Percentiles rank a stretch among this genome's conserved stretches.
phyloP scores from a whole-genome alignment of 1,284 basidiomycete species.

The Ganoderma multipileum region DNA sequence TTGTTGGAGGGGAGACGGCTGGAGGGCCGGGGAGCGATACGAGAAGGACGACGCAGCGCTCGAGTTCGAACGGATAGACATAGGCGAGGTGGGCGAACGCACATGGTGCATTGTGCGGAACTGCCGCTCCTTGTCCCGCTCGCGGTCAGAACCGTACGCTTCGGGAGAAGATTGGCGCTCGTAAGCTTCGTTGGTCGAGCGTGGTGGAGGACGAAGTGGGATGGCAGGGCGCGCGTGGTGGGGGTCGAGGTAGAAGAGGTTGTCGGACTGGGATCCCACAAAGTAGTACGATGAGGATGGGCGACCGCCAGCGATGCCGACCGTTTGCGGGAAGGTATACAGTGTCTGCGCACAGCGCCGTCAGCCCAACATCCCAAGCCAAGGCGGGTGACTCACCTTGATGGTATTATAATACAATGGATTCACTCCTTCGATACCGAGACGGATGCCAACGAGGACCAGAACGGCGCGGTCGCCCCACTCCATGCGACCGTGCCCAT shows the following conservation, averaged over 20 bases:
- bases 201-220: constrained; percentile 66
- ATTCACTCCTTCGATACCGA: constrained; percentile 94
- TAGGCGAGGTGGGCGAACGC: constrained; percentile 57
- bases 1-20: constrained; percentile 67
- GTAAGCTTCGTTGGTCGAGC: constrained; percentile 17
- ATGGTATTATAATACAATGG: constrained; percentile 94
- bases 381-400: constrained; percentile 67
- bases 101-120: constrained; percentile 43
- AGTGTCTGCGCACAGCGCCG: constrained; percentile 60
- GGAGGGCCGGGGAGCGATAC: constrained; percentile 55
- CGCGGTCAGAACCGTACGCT: constrained; percentile 33
- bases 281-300: constrained; percentile 98
- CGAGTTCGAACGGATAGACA: constrained; percentile 48
- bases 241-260: constrained; percentile 95
- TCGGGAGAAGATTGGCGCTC: constrained; percentile 39
- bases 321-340: constrained; percentile 93
- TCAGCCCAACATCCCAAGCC: background rate
- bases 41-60: constrained; percentile 64
- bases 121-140: constrained; percentile 35
- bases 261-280: constrained; percentile 90
- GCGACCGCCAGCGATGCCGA: constrained; percentile 95
- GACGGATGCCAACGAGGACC: constrained; percentile 84
- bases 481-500: constrained; percentile 37
- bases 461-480: constrained; percentile 92
- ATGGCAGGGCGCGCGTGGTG: constrained; percentile 89